These are phyloP conservation scores for Mrakia gelida DNA, from an alignment of 768 basidiomycete genomes.

Conservation along the genomic window DNA sequence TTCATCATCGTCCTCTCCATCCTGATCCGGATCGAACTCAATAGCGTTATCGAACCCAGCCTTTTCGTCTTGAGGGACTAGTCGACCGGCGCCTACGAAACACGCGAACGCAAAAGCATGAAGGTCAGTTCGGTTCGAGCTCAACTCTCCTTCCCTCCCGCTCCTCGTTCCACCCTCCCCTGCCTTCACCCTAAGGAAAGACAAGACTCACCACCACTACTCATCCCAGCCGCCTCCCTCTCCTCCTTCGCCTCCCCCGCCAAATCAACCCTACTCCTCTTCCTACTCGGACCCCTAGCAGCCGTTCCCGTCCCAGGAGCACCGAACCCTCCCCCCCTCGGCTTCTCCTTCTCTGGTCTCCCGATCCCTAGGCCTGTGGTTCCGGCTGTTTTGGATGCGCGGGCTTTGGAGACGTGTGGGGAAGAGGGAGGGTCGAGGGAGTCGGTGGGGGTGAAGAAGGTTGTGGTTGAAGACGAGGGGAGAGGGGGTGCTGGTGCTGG, in stretches of 20 bases:
- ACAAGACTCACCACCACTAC: background rate
- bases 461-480: background rate
- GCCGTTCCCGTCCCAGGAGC: slow-evolving; percentile 1
- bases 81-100: background rate
- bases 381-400: background rate
- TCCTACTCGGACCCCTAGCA: background rate
- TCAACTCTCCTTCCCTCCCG: background rate
- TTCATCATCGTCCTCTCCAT: slow-evolving; percentile 14
- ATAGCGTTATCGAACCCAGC: slow-evolving; percentile 6
- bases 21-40: slow-evolving; percentile 16
- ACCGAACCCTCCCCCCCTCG: slow-evolving; percentile 2
- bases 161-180: no score
- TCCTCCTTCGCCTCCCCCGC: background rate
- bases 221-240: background rate
- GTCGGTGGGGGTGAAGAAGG: background rate
- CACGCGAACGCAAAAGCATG: background rate
- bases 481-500: no score
- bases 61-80: slow-evolving; percentile 1
- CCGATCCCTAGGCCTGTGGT: background rate
- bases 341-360: background rate
- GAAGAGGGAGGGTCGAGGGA: background rate
- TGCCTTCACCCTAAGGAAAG: no score
- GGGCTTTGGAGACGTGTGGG: background rate
- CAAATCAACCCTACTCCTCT: background rate
- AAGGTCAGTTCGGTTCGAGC: background rate